Conservation (phyloP, 176 grass and related monocot genomes). For the Aegilops tauschii region DNA sequence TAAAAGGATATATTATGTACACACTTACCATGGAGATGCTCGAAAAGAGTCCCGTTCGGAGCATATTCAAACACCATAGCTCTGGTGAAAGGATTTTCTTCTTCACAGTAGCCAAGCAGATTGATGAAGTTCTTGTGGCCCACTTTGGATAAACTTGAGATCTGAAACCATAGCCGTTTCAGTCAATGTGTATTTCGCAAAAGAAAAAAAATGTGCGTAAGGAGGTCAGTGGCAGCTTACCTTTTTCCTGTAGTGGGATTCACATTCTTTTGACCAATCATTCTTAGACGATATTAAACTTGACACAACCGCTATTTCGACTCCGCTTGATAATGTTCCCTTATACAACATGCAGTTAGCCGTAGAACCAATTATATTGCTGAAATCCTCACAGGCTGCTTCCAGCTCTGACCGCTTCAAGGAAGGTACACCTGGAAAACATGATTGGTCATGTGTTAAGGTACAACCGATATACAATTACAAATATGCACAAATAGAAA, state of each 20-base stretch:
- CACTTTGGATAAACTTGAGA: constrained; percentile 54
- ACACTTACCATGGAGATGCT: constrained; percentile 69
- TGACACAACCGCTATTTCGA: constrained; percentile 73
- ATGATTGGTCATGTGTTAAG: constrained; percentile 25
- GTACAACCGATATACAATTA: not conserved
- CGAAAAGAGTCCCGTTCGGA: constrained; percentile 75
- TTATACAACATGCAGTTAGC: constrained; percentile 62
- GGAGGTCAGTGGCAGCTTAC: constrained; percentile 32
- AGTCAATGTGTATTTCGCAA: not conserved
- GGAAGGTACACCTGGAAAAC: constrained; percentile 58
- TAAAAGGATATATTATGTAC: not conserved
- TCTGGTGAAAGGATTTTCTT: constrained; percentile 66
- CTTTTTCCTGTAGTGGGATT: constrained; percentile 78
- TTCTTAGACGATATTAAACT: constrained; percentile 32
- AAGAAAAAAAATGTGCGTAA: not conserved
- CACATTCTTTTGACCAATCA: constrained; percentile 78
- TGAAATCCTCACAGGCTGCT: constrained; percentile 80
- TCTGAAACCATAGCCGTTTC: constrained; percentile 32
- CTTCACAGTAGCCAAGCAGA: constrained; percentile 75
- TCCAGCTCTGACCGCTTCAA: constrained; percentile 62
- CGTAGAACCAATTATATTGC: constrained; percentile 63
- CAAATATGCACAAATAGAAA: not conserved
- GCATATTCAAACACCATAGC: constrained; percentile 91
- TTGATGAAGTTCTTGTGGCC: constrained; percentile 85
- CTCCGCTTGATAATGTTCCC: constrained; percentile 79